Percentiles rank a stretch among this genome's conserved stretches.
Evolutionary conservation across 2,329 filamentous ascomycete genomes (phyloP).

Genomic region (Trichoderma pleuroti): DNA sequence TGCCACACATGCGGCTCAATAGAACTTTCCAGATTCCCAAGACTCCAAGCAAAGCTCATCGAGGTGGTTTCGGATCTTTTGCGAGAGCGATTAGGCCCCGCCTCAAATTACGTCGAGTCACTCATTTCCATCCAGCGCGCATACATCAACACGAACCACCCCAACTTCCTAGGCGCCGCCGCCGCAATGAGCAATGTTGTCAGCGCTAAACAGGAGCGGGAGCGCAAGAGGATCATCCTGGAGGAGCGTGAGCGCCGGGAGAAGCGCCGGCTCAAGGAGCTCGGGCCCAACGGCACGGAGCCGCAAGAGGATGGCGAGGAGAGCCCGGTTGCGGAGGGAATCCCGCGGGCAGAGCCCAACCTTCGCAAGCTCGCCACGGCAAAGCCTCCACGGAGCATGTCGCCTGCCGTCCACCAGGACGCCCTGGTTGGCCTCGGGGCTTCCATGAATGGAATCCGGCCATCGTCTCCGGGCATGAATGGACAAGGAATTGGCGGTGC

Average conservation of each 20-base stretch:
- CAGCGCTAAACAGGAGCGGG: constrained; percentile 88
- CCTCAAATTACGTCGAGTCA: constrained; percentile 89
- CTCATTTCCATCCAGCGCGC: constrained; percentile 95
- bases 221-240: constrained; percentile 73
- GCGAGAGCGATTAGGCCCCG: constrained; percentile 84
- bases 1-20: constrained; percentile 97
- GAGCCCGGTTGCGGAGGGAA: constrained; percentile 45
- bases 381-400: constrained; percentile 68
- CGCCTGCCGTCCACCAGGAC: constrained; percentile 70
- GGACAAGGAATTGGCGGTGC: constrained; percentile 59
- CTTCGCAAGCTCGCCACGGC: constrained; percentile 30
- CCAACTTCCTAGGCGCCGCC: constrained; percentile 94
- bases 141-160: constrained; percentile 99
- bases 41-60: constrained; percentile 93
- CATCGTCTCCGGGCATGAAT: constrained; percentile 53
- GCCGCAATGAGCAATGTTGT: constrained; percentile 98
- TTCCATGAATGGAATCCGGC: constrained; percentile 59
- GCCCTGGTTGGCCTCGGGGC: constrained; percentile 61
- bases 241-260: constrained; percentile 87
- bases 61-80: constrained; percentile 96
- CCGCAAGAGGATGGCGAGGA: constrained; percentile 63
- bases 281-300: constrained; percentile 74
- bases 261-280: constrained; percentile 75
- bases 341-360: constrained; percentile 45
- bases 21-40: constrained; percentile 85